A percentile compares a stretch with the other conserved stretches of the same genome.
Evolutionary conservation across 306 rosid species (phyloP).

Genomic region (Fagus crenata): DNA sequence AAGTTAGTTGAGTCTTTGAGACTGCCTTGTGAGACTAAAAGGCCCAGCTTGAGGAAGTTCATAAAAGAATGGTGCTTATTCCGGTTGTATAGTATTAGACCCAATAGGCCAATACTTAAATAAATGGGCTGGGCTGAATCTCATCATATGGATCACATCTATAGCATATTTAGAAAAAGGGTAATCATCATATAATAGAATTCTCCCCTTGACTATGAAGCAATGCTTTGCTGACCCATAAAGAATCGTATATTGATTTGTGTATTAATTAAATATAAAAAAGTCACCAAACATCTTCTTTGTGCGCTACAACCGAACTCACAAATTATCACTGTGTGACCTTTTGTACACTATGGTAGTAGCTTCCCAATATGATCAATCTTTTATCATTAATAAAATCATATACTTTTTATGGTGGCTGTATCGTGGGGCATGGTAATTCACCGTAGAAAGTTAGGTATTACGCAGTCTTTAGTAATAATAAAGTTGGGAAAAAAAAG

Average conservation of each 20-base stretch:
- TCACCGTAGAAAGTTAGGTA: conserved; percentile 41
- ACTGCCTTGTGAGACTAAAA: too few relatives aligned
- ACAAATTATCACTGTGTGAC: neutral
- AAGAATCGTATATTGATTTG: neutral
- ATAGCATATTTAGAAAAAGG: neutral
- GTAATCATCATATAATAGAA: neutral
- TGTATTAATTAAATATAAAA: too few relatives aligned
- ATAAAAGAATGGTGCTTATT: too few relatives aligned
- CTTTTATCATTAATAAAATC: conserved; percentile 14
- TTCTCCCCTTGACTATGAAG: neutral
- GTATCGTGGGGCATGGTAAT: conserved; percentile 27
- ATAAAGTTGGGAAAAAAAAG: conserved; percentile 19
- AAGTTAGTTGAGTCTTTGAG: too few relatives aligned
- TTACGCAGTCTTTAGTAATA: conserved; percentile 26
- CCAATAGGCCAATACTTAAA: too few relatives aligned
- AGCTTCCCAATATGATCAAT: conserved; percentile 13
- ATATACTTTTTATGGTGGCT: conserved; percentile 30
- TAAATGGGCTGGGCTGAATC: neutral
- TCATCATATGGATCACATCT: neutral
- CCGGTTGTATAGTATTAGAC: too few relatives aligned
- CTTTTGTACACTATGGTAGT: neutral
- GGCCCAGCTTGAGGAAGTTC: too few relatives aligned
- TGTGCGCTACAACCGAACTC: neutral
- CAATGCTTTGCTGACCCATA: neutral
- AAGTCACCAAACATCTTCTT: neutral